These are phyloP conservation scores for Huntiella savannae DNA, from an alignment of 2,329 filamentous ascomycete species.

Conservation along the genomic window DNA sequence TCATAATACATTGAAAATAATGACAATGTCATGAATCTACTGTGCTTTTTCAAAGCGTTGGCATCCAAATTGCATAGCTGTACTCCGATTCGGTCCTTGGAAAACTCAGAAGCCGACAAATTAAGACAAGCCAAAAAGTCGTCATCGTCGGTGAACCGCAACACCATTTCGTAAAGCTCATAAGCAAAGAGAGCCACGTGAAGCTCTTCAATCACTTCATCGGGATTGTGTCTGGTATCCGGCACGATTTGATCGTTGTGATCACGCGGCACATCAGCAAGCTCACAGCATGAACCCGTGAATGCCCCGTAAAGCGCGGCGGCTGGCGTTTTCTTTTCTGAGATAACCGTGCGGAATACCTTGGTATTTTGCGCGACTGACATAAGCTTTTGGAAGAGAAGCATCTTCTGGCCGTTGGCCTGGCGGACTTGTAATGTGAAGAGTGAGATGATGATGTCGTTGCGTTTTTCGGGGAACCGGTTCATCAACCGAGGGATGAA, in stretches of 20 bases:
- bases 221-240: too few species aligned
- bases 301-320: too few species aligned
- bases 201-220: too few species aligned
- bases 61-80: constrained; percentile 56
- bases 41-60: constrained; percentile 55
- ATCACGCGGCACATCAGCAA: too few species aligned
- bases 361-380: constrained; percentile 31
- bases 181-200: constrained; percentile 75
- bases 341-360: constrained; percentile 11
- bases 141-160: constrained; percentile 88
- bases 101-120: constrained; percentile 14
- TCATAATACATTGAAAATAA: constrained; percentile 32
- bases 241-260: too few species aligned
- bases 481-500: constrained; percentile 73
- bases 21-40: constrained; percentile 81
- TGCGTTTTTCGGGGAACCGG: constrained; percentile 62
- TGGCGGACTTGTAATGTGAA: constrained; percentile 53
- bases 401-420: constrained; percentile 23
- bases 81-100: constrained; percentile 26
- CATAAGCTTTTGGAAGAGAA: constrained; percentile 76
- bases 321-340: not conserved
- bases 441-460: constrained; percentile 88
- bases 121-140: constrained; percentile 60
- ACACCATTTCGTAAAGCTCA: constrained; percentile 80
- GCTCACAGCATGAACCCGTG: too few species aligned